Evolutionary conservation across 805 yeast genomes (phyloP).

Genomic region (Torulaspora indica): DNA sequence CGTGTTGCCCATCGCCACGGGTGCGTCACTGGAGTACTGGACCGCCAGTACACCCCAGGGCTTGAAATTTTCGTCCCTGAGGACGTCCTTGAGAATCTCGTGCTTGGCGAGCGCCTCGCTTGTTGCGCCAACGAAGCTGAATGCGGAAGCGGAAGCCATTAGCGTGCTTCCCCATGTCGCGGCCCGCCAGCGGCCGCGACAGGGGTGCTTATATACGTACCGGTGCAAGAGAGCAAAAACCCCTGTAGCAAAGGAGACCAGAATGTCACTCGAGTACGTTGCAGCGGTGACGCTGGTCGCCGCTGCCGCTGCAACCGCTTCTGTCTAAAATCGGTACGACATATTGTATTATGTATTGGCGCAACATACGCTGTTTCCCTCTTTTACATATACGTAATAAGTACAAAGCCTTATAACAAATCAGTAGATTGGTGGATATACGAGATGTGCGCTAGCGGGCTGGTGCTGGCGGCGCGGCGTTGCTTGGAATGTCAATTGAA

Average conservation of each 20-base stretch:
- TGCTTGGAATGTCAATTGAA: background rate
- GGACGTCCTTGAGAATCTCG: slow-evolving; percentile 29
- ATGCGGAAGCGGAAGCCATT: slow-evolving; percentile 1
- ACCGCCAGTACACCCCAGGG: slow-evolving; percentile 29
- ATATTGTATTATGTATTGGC: too few species aligned
- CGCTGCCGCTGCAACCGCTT: too few species aligned
- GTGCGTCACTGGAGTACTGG: slow-evolving; percentile 26
- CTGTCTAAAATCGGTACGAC: too few species aligned
- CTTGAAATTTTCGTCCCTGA: slow-evolving; percentile 15
- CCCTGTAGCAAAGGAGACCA: too few species aligned
- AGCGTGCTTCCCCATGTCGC: too few species aligned
- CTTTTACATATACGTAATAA: too few species aligned
- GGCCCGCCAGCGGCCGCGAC: background rate
- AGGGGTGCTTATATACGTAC: background rate
- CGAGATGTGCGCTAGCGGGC: too few species aligned
- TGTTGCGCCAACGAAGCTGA: slow-evolving; percentile 16
- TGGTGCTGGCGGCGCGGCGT: too few species aligned
- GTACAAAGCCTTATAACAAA: too few species aligned
- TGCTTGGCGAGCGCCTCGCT: slow-evolving; percentile 27
- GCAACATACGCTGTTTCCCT: too few species aligned
- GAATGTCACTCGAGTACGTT: slow-evolving; percentile 12
- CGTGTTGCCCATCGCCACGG: slow-evolving; percentile 75
- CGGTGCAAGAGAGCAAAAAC: background rate
- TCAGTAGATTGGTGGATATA: too few species aligned
- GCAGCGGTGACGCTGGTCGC: too few species aligned